Percentiles rank a stretch among this genome's conserved stretches.
These are phyloP conservation scores for Coprinellus micaceus DNA, from an alignment of 768 basidiomycete species.

Conservation along the genomic window DNA sequence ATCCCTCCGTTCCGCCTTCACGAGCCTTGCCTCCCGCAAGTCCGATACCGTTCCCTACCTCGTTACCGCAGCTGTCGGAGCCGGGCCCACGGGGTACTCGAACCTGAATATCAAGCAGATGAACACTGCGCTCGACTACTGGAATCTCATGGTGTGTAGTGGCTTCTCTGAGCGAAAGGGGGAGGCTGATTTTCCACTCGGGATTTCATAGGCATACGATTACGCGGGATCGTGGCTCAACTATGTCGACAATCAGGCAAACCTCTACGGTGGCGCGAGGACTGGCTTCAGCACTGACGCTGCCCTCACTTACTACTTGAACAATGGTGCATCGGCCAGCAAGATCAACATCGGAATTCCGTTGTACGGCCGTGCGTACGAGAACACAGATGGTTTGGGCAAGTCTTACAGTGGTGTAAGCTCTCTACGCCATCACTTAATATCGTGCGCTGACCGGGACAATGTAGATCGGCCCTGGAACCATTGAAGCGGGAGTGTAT, in stretches of 20 bases:
- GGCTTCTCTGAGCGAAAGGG: too few relatives aligned
- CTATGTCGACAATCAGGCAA: conserved; percentile 54
- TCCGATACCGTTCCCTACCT: conserved; percentile 60
- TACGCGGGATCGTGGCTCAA: conserved; percentile 77
- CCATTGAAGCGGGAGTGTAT: conserved; percentile 67
- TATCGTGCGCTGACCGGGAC: too few relatives aligned
- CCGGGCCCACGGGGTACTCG: conserved; percentile 56
- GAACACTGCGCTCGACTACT: conserved; percentile 63
- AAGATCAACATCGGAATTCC: conserved; percentile 80
- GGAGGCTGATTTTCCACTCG: too few relatives aligned
- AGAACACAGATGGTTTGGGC: conserved; percentile 64
- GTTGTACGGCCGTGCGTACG: conserved; percentile 76
- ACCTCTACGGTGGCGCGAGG: conserved; percentile 61
- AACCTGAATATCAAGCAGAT: conserved; percentile 59
- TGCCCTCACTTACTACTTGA: conserved; percentile 58
- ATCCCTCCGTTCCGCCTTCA: conserved; percentile 59
- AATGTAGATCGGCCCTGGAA: conserved; percentile 76
- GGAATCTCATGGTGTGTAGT: conserved; percentile 88
- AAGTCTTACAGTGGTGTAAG: conserved; percentile 63
- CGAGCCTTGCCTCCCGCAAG: conserved; percentile 52
- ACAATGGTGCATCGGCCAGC: conserved; percentile 55
- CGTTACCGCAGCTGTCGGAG: conserved; percentile 60
- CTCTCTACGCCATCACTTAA: background rate
- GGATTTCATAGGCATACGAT: conserved; percentile 58
- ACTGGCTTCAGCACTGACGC: conserved; percentile 65